These are phyloP conservation scores for Chalciporus piperatus DNA, from an alignment of 768 basidiomycete genomes.

Conservation along the genomic window DNA sequence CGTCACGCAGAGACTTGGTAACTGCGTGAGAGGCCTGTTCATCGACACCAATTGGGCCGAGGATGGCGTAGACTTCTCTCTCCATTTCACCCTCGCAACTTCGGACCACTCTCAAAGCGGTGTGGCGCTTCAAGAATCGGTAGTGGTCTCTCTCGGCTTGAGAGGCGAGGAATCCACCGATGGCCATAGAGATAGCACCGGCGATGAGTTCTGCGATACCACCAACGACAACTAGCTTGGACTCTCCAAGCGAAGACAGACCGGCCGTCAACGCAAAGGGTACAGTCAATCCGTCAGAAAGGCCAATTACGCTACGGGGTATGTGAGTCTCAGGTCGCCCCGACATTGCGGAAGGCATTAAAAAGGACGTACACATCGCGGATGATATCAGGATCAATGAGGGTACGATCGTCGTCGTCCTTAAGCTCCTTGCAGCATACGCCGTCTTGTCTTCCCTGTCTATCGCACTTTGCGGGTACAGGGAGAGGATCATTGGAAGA, in stretches of 20 bases:
- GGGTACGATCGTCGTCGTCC: conserved; percentile 70
- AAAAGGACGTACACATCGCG: conserved; percentile 68
- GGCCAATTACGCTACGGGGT: conserved; percentile 70
- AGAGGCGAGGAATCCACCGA: conserved; percentile 96
- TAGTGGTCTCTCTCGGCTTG: conserved; percentile 97
- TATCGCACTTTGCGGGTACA: conserved; percentile 55
- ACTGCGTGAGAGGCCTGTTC: conserved; percentile 77
- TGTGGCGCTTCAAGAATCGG: conserved; percentile 73
- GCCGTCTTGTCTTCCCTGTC: conserved; percentile 52
- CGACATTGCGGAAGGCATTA: background rate
- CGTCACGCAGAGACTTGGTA: conserved; percentile 67
- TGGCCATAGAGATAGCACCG: conserved; percentile 97
- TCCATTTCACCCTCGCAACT: conserved; percentile 96
- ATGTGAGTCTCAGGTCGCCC: conserved; percentile 1
- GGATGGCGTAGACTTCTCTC: conserved; percentile 85
- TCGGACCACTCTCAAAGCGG: conserved; percentile 76
- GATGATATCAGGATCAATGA: conserved; percentile 84
- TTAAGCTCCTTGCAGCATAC: conserved; percentile 90
- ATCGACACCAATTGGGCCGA: conserved; percentile 88
- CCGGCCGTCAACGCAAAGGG: conserved; percentile 91
- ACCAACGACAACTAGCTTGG: conserved; percentile 88
- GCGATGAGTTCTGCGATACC: conserved; percentile 96
- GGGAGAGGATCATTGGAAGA: conserved; percentile 42
- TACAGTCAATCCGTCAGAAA: conserved; percentile 86
- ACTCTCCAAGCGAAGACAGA: conserved; percentile 84